These are phyloP conservation scores for Fonsecaea pedrosoi DNA, from an alignment of 2,329 filamentous ascomycete genomes.

Conservation along the genomic window DNA sequence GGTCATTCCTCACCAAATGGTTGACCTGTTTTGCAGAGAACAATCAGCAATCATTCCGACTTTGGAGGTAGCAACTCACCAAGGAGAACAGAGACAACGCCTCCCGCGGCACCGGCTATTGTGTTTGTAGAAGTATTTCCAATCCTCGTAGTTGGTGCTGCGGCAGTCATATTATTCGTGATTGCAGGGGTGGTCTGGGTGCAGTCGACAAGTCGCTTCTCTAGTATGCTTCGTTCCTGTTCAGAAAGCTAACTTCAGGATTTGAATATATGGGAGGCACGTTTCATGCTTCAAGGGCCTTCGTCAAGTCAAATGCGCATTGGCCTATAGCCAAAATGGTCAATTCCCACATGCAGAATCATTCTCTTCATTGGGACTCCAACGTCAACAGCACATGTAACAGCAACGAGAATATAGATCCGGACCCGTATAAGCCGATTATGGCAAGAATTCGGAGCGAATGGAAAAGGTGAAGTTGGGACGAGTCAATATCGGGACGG, in stretches of 20 bases:
- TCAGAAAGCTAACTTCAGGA: background rate
- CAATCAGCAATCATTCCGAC: background rate
- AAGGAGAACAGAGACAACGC: constrained; percentile 24
- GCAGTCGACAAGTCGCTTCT: background rate
- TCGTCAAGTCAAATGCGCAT: background rate
- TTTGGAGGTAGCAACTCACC: constrained; percentile 10
- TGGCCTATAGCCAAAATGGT: background rate
- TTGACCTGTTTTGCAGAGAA: background rate
- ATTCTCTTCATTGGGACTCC: background rate
- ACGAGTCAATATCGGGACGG: background rate
- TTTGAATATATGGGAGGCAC: background rate
- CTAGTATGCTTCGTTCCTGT: background rate
- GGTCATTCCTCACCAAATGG: constrained; percentile 8
- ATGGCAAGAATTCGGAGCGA: too few relatives aligned
- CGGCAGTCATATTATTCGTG: background rate
- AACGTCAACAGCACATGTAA: background rate
- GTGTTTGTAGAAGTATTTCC: constrained; percentile 9
- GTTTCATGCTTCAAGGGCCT: background rate
- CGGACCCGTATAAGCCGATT: too few relatives aligned
- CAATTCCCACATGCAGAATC: background rate
- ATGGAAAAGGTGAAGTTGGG: background rate
- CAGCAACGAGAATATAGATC: background rate
- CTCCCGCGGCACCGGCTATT: constrained; percentile 21
- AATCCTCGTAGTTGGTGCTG: background rate
- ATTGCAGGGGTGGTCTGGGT: background rate